phyloP scores from a whole-genome alignment of 2,329 filamentous ascomycete genomes.

The Arthrocladium fulminans region DNA sequence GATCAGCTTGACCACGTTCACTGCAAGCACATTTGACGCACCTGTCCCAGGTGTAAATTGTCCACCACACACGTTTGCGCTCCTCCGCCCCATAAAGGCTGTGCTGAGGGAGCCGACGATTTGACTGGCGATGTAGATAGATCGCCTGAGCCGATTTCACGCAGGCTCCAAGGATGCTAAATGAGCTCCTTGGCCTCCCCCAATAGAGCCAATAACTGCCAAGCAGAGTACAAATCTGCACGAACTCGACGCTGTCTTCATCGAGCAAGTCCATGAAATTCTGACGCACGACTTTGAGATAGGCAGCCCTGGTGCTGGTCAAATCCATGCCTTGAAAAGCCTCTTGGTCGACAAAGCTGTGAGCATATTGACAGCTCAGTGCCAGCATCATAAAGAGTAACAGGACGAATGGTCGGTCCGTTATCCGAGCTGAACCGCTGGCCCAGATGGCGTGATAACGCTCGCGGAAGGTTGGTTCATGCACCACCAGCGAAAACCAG shows the following conservation, averaged over 20 bases:
- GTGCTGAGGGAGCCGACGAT: conserved; percentile 10
- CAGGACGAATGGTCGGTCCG: conserved; percentile 31
- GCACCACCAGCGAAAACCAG: conserved; percentile 39
- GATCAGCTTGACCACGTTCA: no score
- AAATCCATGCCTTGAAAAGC: conserved; percentile 21
- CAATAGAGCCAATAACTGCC: conserved; percentile 37
- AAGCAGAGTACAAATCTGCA: conserved; percentile 33
- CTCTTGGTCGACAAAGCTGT: conserved; percentile 6
- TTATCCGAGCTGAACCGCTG: conserved; percentile 28
- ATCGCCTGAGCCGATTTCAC: conserved; percentile 32
- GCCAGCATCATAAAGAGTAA: conserved; percentile 32
- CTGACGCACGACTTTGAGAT: conserved; percentile 24
- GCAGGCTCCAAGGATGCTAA: conserved; percentile 31
- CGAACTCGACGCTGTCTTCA: conserved; percentile 29
- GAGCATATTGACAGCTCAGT: conserved; percentile 34
- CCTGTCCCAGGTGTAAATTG: conserved; percentile 36
- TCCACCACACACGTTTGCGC: conserved; percentile 35
- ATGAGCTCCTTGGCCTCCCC: conserved; percentile 34
- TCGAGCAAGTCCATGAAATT: conserved; percentile 36
- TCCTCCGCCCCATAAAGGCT: conserved; percentile 27
- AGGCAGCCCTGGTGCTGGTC: conserved; percentile 7
- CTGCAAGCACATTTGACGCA: no score
- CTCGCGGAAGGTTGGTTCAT: conserved; percentile 33
- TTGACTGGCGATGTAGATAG: conserved; percentile 27
- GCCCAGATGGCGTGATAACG: conserved; percentile 26